Evolutionary conservation across 106 monocot species (phyloP), one percentile per base, ranked within the genome.

Genomic region (Allium fistulosum): DNA sequence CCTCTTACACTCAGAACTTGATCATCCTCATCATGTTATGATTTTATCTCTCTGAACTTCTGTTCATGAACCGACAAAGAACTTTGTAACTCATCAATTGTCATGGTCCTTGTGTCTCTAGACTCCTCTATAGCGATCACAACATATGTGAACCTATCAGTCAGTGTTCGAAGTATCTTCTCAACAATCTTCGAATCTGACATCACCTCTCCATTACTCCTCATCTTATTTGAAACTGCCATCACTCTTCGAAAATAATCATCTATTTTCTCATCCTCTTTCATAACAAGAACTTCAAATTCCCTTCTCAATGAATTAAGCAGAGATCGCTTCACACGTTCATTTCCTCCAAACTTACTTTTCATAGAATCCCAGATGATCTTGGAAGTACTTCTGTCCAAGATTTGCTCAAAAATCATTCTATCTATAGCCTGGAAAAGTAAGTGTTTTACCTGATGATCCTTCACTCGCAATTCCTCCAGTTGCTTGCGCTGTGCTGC

Each of bases 11-110:
- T 52, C 11, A 8, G 7, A 11, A 11, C 52, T 11, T 11, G 9
- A 8, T 52, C 52, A 7, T 52, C 11, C 52, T 8, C 7, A 52
- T 52, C 11, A 8, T 8, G 52, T 11, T 52, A 8, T 52, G 52
- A 7, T 52, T 52, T 7, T 52, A 52, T 52, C 52, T 52, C 11
- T 52, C 9, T 52, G 52, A 52, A 7, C 9, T 53, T 9, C 49
- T 65, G 65, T 49, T 65, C 65, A 15, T 65, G 65, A 8, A 49
- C 65, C 1, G 46, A 16, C 46, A 49, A 49, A 1, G 65, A 65
- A 3, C 47, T 16, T 15, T 48, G 46, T n/a, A 65, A 46, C 13
- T 65, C 65, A 48, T 65, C 65, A 12, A 65, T 65, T n/a, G 45
- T 65, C 48, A 65, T 65, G 14, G 17, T 48, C 6, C 17, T 49